These are phyloP conservation scores for Mallotus nudiflorus DNA, from an alignment of 345 rosid species.

Conservation along the genomic window DNA sequence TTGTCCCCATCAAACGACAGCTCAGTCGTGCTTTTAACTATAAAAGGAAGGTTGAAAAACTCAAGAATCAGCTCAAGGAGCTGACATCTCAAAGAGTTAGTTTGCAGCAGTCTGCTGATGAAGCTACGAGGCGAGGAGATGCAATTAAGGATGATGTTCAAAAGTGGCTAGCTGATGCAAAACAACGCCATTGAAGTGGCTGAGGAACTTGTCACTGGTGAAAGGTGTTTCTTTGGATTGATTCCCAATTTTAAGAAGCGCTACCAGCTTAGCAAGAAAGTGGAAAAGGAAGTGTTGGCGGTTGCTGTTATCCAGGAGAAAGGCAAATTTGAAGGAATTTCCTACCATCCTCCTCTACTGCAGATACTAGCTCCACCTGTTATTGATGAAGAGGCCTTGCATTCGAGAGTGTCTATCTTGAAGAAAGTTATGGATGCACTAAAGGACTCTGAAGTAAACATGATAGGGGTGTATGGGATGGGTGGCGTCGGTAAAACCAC, in stretches of 20 bases:
- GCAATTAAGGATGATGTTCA: neutral
- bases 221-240: conserved; percentile 5
- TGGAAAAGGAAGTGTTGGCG: neutral
- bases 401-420: conserved; percentile 1
- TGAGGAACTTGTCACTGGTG: neutral
- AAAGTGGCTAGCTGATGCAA: neutral
- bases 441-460: neutral
- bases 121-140: neutral
- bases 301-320: neutral
- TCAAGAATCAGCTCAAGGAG: neutral
- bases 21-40: neutral
- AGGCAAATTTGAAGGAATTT: neutral
- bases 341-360: neutral
- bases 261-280: conserved; percentile 9
- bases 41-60: neutral
- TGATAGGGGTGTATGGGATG: conserved; percentile 23
- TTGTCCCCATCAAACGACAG: neutral
- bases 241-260: conserved; percentile 7
- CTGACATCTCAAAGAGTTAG: neutral
- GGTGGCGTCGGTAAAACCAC: conserved; percentile 27
- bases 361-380: neutral
- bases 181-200: neutral
- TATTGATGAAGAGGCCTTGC: neutral
- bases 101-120: neutral
- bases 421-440: conserved; percentile 7